These are phyloP conservation scores for Alternaria arbusti DNA, from an alignment of 2,329 filamentous ascomycete genomes.

Conservation along the genomic window DNA sequence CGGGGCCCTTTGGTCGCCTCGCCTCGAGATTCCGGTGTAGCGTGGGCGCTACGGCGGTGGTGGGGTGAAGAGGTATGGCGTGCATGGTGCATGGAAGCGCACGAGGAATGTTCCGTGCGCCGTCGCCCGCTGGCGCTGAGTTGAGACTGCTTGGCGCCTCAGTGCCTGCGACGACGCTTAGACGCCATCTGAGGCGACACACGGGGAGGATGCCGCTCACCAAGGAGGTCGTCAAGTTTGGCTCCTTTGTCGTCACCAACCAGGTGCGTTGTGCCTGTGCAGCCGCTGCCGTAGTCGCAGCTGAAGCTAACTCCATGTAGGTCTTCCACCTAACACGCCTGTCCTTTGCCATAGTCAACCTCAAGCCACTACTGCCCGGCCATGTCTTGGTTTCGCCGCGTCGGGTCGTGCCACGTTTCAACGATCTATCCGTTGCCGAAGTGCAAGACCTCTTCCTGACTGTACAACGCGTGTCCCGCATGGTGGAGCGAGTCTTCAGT, in stretches of 20 bases:
- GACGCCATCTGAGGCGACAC: not conserved
- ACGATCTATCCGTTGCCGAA: constrained; percentile 74
- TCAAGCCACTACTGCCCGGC: constrained; percentile 91
- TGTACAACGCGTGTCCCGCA: constrained; percentile 80
- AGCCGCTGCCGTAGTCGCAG: not conserved
- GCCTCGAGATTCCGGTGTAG: constrained; percentile 1
- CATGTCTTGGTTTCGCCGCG: constrained; percentile 90
- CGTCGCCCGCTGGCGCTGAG: constrained; percentile 7
- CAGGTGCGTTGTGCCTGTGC: constrained; percentile 43
- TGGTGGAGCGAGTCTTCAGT: constrained; percentile 68
- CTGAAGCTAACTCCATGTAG: constrained; percentile 52
- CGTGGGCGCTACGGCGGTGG: not conserved
- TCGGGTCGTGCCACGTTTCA: constrained; percentile 71
- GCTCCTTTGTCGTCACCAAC: constrained; percentile 53
- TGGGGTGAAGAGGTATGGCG: constrained; percentile 1
- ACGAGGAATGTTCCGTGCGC: constrained; percentile 19
- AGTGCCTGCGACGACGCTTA: constrained; percentile 7
- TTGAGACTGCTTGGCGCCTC: constrained; percentile 3
- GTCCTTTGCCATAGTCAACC: constrained; percentile 89
- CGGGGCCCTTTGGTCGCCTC: not conserved
- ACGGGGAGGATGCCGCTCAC: constrained; percentile 45
- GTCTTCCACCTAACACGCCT: constrained; percentile 84
- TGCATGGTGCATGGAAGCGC: constrained; percentile 12
- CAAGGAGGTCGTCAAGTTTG: constrained; percentile 52
- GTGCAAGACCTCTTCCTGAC: constrained; percentile 86